Conservation (phyloP, 371 early-diverging fungal genomes). For the Mortierella polycephala region DNA sequence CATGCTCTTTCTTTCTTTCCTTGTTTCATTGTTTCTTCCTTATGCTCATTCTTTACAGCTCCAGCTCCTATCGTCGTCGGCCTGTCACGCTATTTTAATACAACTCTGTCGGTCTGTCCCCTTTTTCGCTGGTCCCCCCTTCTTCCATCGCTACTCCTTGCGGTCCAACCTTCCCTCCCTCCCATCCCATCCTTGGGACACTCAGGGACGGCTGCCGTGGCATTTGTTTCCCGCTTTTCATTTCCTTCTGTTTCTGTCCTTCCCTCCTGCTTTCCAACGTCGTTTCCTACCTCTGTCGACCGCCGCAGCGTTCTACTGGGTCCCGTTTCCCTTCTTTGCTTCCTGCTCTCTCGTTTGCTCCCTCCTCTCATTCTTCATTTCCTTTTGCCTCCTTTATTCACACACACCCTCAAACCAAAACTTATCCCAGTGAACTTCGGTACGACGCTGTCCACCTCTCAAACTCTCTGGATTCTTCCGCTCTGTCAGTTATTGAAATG, state of each 20-base stretch:
- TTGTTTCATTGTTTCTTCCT: neutral
- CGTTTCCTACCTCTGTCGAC: constrained; percentile 1
- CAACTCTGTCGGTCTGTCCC: neutral
- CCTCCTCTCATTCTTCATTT: constrained; percentile 2
- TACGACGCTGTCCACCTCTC: too few relatives aligned
- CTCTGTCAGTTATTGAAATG: too few relatives aligned
- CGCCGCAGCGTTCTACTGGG: neutral
- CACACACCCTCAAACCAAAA: neutral
- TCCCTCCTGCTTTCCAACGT: constrained; percentile 9
- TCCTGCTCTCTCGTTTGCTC: neutral
- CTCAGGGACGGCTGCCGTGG: neutral
- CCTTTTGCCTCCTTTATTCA: constrained; percentile 3
- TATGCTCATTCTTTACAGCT: neutral
- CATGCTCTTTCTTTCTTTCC: neutral
- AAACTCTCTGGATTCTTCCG: too few relatives aligned
- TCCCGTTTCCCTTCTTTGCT: neutral
- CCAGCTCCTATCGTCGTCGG: neutral
- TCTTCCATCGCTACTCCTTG: neutral
- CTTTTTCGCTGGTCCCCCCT: neutral
- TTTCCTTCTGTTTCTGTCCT: neutral
- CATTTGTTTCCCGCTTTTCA: neutral
- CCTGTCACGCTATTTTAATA: neutral
- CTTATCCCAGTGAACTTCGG: too few relatives aligned
- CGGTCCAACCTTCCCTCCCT: constrained; percentile 1
- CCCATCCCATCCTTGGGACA: neutral